phyloP scores from a whole-genome alignment of 1,284 basidiomycete species.

The Naganishia liquefaciens region DNA sequence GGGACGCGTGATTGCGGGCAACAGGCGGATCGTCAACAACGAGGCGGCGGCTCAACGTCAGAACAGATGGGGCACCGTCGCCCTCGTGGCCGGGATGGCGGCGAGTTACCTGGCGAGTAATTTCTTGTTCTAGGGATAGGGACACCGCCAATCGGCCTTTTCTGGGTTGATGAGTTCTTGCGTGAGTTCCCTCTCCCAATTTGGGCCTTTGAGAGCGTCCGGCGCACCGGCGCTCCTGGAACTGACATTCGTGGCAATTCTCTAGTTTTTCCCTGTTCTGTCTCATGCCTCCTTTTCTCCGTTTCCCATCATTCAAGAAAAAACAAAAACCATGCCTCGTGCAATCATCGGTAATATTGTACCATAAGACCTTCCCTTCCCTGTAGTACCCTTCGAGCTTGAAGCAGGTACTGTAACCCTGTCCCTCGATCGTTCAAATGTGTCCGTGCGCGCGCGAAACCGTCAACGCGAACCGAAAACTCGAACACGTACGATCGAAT shows the following conservation, averaged over 20 bases:
- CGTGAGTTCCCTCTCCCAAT: background rate
- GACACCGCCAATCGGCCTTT: background rate
- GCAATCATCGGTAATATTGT: no score
- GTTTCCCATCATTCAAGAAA: background rate
- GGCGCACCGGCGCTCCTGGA: constrained; percentile 1
- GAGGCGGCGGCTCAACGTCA: constrained; percentile 38
- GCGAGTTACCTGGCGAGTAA: constrained; percentile 22
- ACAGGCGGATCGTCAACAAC: constrained; percentile 44
- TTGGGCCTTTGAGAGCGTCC: background rate
- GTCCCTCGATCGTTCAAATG: no score
- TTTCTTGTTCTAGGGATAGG: constrained; percentile 15
- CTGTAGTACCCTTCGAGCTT: background rate
- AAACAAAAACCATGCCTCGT: background rate
- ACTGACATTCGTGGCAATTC: background rate
- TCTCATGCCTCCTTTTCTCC: background rate
- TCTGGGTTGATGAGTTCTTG: background rate
- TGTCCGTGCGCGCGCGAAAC: background rate
- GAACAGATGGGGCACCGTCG: constrained; percentile 48
- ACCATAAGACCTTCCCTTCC: constrained; percentile 4
- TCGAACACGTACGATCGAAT: background rate
- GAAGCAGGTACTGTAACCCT: no score
- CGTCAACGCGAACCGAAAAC: background rate
- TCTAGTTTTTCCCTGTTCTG: background rate
- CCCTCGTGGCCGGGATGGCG: constrained; percentile 50
- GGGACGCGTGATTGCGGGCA: constrained; percentile 44